A percentile compares a stretch with the other conserved stretches of the same genome.
phyloP scores from a whole-genome alignment of 1,284 basidiomycete species.

The Phlebopus sp. region DNA sequence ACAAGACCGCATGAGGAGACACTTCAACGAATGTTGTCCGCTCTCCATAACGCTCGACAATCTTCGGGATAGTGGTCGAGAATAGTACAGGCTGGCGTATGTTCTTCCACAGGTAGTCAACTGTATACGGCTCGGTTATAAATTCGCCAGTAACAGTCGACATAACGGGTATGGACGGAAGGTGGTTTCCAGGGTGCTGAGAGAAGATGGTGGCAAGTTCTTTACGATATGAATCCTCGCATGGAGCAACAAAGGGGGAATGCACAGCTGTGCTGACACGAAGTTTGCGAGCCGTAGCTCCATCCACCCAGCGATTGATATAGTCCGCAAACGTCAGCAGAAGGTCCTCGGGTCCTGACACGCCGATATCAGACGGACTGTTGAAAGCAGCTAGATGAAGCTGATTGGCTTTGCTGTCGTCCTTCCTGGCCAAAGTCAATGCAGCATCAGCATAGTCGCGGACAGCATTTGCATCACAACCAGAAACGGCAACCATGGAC shows the following conservation, averaged over 20 bases:
- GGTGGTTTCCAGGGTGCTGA: conserved; percentile 15
- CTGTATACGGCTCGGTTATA: background rate
- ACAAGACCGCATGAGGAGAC: conserved; percentile 36
- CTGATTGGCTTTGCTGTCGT: conserved; percentile 2
- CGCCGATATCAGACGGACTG: conserved; percentile 30
- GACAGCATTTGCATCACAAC: background rate
- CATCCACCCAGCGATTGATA: conserved; percentile 29
- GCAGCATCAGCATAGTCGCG: conserved; percentile 29
- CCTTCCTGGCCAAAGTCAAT: conserved; percentile 18
- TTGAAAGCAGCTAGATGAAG: conserved; percentile 38
- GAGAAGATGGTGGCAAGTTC: conserved; percentile 26
- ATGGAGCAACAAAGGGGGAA: conserved; percentile 33
- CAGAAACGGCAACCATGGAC: conserved; percentile 42
- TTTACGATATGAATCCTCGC: conserved; percentile 22
- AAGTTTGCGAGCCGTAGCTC: conserved; percentile 28
- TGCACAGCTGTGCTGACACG: conserved; percentile 35
- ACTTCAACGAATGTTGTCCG: conserved; percentile 33
- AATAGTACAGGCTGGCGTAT: conserved; percentile 34
- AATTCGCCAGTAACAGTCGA: conserved; percentile 18
- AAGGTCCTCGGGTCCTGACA: conserved; percentile 31
- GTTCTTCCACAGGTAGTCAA: conserved; percentile 38
- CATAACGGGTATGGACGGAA: conserved; percentile 17
- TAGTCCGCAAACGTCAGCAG: conserved; percentile 30
- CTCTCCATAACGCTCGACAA: conserved; percentile 10
- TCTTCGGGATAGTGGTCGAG: conserved; percentile 18